Evolutionary conservation across 2,329 filamentous ascomycete genomes (phyloP), one percentile per base, ranked within the genome.

Genomic region (Tothia fuscella): DNA sequence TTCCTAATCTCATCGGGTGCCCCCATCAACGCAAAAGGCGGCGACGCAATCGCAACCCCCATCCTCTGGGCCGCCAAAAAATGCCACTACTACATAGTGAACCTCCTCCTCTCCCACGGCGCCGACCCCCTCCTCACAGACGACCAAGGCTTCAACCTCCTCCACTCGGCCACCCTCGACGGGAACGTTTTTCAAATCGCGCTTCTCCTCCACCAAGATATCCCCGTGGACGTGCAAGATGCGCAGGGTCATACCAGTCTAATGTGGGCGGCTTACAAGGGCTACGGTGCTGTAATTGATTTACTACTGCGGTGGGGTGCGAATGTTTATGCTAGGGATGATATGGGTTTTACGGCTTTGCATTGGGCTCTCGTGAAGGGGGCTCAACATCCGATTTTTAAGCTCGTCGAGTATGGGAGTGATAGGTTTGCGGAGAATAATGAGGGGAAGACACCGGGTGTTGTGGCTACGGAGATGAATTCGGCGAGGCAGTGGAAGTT

Each of bases 241-340:
- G 76, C 77, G 38, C 89, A 87, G 57, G 86, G 88, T 5, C 93
- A 98, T 61, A 96, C 91, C 1, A 82, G 81, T 46, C 71, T 98
- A 47, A 98, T 98, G 91, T 98, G 91, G 91, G 86, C 91, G 14
- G 89, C 89, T 13, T 98, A 98, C 67, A 98, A 98, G 63, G 91
- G 93, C 26, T 95, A 81, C 57, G 85, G 89, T 0, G 79, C 82
- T 35, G 93, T 86, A 52, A 89, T 96, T 36, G 91, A 96, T 56
- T 62, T 96, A 32, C 89, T 94, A 50, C 65, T 98, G 45, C 78
- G 87, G 51, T 98, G 91, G 87, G 93, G 91, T 41, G 91, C 91
- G 28, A 91, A 87, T 56, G 86, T 95, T 6, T 86, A 93, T 60
- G 81, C 85, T 25, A 78, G 74, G 22, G 91, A 98, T 54, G 87